Evolutionary conservation across 805 yeast genomes (phyloP), one percentile per base, ranked within the genome.

Genomic region (Blastobotrys parvus): DNA sequence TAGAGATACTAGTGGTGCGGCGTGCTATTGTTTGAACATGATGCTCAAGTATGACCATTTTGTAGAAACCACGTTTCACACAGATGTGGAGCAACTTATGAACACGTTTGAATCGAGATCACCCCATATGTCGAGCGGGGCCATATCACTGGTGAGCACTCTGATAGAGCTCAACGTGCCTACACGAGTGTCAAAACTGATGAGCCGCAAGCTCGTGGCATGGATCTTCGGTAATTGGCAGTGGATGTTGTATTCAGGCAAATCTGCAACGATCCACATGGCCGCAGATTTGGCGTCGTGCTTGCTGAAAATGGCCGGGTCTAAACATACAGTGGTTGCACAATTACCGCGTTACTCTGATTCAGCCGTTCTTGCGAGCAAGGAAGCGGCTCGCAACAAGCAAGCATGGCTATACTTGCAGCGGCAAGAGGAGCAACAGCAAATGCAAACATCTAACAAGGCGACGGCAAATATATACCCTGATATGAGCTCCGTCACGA

Each of bases 21-120:
- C 45, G 16, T 37, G 41, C 38, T 37, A 18, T 23, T 37, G 40
- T 35, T 29, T 31, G 7, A 18, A n/a, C 19, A 15, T 31, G 37
- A 11, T 34, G 8, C n/a, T 36, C 2, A 21, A 44, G 6, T 23
- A 11, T 33, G 23, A 19, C n/a, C 25, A 27, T 21, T 31, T 35
- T 34, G 38, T n/a, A 8, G 25, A 33, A 15, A 32, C 35, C 5
- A 18, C 13, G 18, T 11, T 13, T 8, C 10, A n/a, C 19, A n/a
- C 31, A 7, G 39, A 38, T 18, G 35, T 42, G 15, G 41, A 42
- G 17, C 13, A 36, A 3, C 18, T 42, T 4, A 3, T 42, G 20
- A 25, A 32, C 17, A 21, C 16, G 20, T 42, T 42, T 32, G 37
- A 42, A 27, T 20, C 41, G 15, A 21, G 31, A 11, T 11, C 35